Percentiles rank a stretch among this genome's conserved stretches.
Conservation (phyloP, 345 rosid species). For the Corchorus olitorius region DNA sequence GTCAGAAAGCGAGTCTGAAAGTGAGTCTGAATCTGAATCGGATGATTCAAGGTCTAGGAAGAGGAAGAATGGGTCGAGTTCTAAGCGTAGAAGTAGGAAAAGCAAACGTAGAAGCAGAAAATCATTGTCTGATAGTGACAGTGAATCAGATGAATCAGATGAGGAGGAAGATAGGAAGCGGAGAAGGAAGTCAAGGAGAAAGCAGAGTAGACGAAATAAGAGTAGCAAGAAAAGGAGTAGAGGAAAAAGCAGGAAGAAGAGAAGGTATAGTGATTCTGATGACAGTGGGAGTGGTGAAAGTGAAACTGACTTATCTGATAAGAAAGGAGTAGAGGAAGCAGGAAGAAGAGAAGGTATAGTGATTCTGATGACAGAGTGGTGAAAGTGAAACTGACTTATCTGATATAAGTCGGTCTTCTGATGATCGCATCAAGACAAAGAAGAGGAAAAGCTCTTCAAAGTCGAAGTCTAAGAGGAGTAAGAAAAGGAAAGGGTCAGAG, state of each 20-base stretch:
- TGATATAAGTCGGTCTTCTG: slow-evolving; percentile 38
- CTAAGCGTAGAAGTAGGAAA: slow-evolving; percentile 36
- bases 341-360: slow-evolving; percentile 38
- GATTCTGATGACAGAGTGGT: slow-evolving; percentile 47
- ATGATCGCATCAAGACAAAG: slow-evolving; percentile 43
- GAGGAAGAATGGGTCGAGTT: slow-evolving; percentile 41
- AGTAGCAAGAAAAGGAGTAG: slow-evolving; percentile 36
- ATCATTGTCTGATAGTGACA: slow-evolving; percentile 32
- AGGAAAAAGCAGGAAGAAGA: slow-evolving; percentile 32
- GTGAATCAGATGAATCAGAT: slow-evolving; percentile 50
- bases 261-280: slow-evolving; percentile 45
- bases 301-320: slow-evolving; percentile 34
- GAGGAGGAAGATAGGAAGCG: slow-evolving; percentile 45
- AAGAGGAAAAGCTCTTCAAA: slow-evolving; percentile 35
- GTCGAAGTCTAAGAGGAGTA: slow-evolving; percentile 35
- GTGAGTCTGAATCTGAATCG: slow-evolving; percentile 36
- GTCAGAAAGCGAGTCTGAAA: slow-evolving; percentile 18
- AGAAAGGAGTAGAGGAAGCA: slow-evolving; percentile 32
- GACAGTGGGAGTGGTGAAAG: slow-evolving; percentile 42
- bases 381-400: slow-evolving; percentile 41
- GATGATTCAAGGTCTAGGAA: slow-evolving; percentile 35
- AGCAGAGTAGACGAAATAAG: slow-evolving; percentile 34
- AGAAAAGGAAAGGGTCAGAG: slow-evolving; percentile 44
- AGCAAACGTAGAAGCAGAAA: slow-evolving; percentile 32
- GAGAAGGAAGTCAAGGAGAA: slow-evolving; percentile 41